Conservation (phyloP, 2,329 filamentous ascomycete species). For the Teratosphaeriaceae sp. region DNA sequence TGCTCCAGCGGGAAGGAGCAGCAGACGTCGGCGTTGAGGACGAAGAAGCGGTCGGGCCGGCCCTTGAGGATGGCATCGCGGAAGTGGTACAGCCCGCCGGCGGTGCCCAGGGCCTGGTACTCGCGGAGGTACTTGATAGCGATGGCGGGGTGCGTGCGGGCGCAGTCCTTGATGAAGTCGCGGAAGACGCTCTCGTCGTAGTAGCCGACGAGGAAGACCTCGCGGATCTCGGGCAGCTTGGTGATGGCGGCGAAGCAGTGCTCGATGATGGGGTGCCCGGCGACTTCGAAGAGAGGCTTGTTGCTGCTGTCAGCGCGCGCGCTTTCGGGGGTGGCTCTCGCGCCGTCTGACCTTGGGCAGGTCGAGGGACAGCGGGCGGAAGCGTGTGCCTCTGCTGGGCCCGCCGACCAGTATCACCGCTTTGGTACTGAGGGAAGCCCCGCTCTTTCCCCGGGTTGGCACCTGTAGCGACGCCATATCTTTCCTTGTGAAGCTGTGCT, state of each 20-base stretch:
- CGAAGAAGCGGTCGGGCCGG: slow-evolving; percentile 89
- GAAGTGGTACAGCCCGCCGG: slow-evolving; percentile 97
- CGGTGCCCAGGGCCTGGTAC: slow-evolving; percentile 93
- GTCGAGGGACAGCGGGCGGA: slow-evolving; percentile 71
- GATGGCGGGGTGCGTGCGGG: slow-evolving; percentile 77
- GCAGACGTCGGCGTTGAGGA: slow-evolving; percentile 97
- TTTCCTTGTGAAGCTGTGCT: too few species aligned
- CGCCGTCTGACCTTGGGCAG: slow-evolving; percentile 69
- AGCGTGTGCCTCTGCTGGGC: slow-evolving; percentile 89
- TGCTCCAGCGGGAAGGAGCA: slow-evolving; percentile 94
- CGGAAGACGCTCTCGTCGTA: slow-evolving; percentile 97
- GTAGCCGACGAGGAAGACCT: slow-evolving; percentile 97
- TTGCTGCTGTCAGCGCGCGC: background rate
- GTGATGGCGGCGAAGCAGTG: slow-evolving; percentile 91
- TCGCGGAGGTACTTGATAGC: slow-evolving; percentile 93
- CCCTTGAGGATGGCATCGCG: slow-evolving; percentile 97
- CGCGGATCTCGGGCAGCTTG: slow-evolving; percentile 85
- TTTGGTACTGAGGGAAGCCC: slow-evolving; percentile 63
- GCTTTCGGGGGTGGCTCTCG: background rate
- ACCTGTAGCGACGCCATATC: slow-evolving; percentile 24
- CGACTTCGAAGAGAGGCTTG: slow-evolving; percentile 96
- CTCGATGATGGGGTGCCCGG: slow-evolving; percentile 96
- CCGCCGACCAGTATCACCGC: slow-evolving; percentile 94
- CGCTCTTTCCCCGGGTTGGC: slow-evolving; percentile 24
- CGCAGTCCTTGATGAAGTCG: slow-evolving; percentile 92